A percentile compares a stretch with the other conserved stretches of the same genome.
These are phyloP conservation scores for Paxillus ammoniavirescens DNA, from an alignment of 768 basidiomycete species.

Conservation along the genomic window DNA sequence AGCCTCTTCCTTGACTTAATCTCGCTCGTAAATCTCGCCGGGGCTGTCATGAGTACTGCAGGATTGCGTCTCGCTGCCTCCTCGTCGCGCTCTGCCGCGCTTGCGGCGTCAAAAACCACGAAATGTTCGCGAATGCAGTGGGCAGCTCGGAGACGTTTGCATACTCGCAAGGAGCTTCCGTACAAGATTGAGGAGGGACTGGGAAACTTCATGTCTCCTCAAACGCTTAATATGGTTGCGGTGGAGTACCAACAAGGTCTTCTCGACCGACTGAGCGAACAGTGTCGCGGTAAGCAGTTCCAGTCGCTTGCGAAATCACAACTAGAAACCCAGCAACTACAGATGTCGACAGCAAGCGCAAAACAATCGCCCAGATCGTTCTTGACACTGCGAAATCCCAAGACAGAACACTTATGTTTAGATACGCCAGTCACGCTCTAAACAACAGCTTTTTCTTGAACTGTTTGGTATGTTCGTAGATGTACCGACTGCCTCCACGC, in stretches of 20 bases:
- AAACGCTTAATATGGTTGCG: conserved; percentile 68
- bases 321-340: neutral
- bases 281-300: conserved; percentile 60
- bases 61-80: conserved; percentile 20
- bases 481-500: neutral
- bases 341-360: conserved; percentile 58
- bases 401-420: conserved; percentile 70
- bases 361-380: conserved; percentile 69
- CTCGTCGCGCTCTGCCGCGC: conserved; percentile 15
- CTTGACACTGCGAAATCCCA: conserved; percentile 60
- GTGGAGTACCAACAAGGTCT: conserved; percentile 87
- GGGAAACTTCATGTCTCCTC: conserved; percentile 73
- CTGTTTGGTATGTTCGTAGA: conserved; percentile 60
- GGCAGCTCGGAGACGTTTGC: conserved; percentile 38
- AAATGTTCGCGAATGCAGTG: conserved; percentile 13
- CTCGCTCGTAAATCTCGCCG: neutral
- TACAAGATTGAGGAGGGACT: conserved; percentile 73
- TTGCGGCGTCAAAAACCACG: conserved; percentile 15
- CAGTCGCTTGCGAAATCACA: neutral
- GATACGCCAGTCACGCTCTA: conserved; percentile 87
- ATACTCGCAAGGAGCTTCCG: conserved; percentile 53
- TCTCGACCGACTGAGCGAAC: conserved; percentile 71
- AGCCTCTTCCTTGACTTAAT: neutral
- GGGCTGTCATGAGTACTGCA: conserved; percentile 20
- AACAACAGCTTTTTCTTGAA: conserved; percentile 97